Conservation (phyloP, 225 moss, liverwort and hornwort species). For the Pseudoscleropodium purum region DNA sequence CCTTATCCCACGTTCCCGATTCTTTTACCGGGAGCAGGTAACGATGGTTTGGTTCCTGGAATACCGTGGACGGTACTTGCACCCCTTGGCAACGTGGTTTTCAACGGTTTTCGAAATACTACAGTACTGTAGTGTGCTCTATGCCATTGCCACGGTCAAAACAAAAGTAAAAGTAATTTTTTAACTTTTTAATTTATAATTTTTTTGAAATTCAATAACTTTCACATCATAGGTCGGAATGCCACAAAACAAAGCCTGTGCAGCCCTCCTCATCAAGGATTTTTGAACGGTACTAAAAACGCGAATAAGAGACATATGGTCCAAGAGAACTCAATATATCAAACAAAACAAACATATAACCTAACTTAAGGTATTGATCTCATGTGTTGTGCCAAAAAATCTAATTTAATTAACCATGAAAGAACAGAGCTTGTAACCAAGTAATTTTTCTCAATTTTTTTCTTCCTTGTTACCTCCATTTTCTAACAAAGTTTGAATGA, state of each 20-base stretch:
- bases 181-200: neutral
- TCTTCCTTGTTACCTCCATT: neutral
- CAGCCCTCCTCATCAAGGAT: no score
- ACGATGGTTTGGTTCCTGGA: no score
- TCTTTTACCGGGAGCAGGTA: neutral
- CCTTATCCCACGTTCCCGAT: neutral
- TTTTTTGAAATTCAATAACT: no score
- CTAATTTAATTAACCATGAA: neutral
- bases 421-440: neutral
- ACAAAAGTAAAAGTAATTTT: neutral
- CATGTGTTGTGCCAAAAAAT: no score
- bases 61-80: neutral
- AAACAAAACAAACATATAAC: no score
- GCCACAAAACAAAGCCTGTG: no score
- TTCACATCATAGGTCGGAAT: no score
- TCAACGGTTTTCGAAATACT: no score
- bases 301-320: no score
- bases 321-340: no score
- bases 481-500: neutral
- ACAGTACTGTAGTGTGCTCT: neutral
- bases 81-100: neutral
- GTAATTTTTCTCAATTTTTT: neutral
- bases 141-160: fast-evolving
- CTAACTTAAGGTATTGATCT: no score
- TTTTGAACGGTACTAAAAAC: no score